phyloP scores from a whole-genome alignment of 768 basidiomycete species.

The Strobilomyces confusus region DNA sequence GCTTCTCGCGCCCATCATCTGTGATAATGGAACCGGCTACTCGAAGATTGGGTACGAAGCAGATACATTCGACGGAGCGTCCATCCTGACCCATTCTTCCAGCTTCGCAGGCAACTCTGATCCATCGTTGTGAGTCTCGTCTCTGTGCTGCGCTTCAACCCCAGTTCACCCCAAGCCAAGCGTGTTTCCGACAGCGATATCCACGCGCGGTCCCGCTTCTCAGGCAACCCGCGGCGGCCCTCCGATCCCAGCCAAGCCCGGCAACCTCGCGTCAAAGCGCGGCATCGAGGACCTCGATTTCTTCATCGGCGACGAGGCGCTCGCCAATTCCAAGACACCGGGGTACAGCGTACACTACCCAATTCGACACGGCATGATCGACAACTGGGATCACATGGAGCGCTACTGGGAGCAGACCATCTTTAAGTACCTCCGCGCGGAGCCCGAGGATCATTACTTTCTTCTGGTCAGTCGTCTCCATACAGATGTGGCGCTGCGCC shows the following conservation, averaged over 20 bases:
- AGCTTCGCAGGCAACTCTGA: conserved; percentile 99
- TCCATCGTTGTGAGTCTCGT: conserved; percentile 81
- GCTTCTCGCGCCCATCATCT: conserved; percentile 88
- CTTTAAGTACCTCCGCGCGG: conserved; percentile 98
- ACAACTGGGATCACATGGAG: conserved; percentile 99
- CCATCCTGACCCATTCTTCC: conserved; percentile 14
- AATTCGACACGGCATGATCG: conserved; percentile 95
- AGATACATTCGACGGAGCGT: not conserved
- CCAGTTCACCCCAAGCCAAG: conserved; percentile 34
- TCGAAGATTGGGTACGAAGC: conserved; percentile 88
- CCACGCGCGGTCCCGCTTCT: conserved; percentile 68
- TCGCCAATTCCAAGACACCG: conserved; percentile 92
- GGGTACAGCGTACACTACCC: conserved; percentile 95
- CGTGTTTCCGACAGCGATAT: conserved; percentile 98
- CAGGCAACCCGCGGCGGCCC: conserved; percentile 64
- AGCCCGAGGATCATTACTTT: conserved; percentile 99
- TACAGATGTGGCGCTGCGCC: not conserved
- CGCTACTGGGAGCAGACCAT: conserved; percentile 99
- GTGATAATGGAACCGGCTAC: conserved; percentile 96
- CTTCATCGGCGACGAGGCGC: conserved; percentile 97
- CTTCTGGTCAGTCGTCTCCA: conserved; percentile 64
- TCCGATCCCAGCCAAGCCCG: conserved; percentile 77
- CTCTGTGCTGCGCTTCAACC: conserved; percentile 1
- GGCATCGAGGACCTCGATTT: conserved; percentile 99
- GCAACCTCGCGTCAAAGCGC: conserved; percentile 91